Percentiles rank a stretch among this genome's conserved stretches.
Evolutionary conservation across 768 basidiomycete genomes (phyloP).

Genomic region (Tulasnella sp.): DNA sequence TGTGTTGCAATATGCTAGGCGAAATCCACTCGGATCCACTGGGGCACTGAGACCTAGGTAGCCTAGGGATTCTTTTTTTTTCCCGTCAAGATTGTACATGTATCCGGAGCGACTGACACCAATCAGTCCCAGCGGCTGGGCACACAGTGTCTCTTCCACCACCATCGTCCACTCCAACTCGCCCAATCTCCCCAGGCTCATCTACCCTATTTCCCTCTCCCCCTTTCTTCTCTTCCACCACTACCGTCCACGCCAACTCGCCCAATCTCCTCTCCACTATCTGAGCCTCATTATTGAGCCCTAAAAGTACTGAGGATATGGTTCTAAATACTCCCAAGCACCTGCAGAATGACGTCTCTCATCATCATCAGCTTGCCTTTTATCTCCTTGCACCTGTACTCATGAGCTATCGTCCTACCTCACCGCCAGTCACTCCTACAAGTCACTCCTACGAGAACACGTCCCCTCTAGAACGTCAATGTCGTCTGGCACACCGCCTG

Average conservation of each 20-base stretch:
- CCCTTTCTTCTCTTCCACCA: conserved; percentile 13
- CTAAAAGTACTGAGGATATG: conserved; percentile 9
- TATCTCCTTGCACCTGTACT: conserved; percentile 5
- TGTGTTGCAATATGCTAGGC: no score
- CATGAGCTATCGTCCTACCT: conserved; percentile 21
- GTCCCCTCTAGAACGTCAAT: no score
- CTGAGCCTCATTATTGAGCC: conserved; percentile 18
- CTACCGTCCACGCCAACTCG: neutral
- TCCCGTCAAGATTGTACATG: no score
- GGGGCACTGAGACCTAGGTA: no score
- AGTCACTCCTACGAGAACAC: conserved; percentile 30
- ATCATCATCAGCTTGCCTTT: conserved; percentile 8
- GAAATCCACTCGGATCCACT: no score
- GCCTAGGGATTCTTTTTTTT: no score
- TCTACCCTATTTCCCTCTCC: conserved; percentile 3
- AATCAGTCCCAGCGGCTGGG: no score
- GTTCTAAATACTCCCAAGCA: conserved; percentile 7
- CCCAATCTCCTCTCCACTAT: conserved; percentile 14
- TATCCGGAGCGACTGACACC: no score
- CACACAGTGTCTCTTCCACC: no score
- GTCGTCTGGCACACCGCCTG: no score
- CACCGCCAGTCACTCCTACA: conserved; percentile 25
- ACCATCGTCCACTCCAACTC: no score
- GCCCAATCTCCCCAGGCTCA: no score
- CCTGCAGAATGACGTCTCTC: conserved; percentile 14